A percentile compares a stretch with the other conserved stretches of the same genome.
phyloP scores from a whole-genome alignment of 1,139 yeast species.

The Candida tetrigidarum region DNA sequence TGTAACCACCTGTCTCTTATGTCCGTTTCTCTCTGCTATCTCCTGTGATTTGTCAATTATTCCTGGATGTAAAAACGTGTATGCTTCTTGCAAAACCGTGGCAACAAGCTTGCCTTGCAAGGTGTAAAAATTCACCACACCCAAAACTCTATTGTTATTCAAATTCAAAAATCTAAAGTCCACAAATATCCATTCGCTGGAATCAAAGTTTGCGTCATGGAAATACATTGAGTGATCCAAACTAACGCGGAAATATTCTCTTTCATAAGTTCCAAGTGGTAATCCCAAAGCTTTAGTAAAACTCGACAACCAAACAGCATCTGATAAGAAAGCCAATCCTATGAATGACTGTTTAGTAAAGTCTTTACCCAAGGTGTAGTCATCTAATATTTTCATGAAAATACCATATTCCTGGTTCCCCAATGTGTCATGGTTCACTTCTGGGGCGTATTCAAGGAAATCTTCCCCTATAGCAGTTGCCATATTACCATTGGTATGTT shows the following conservation, averaged over 20 bases:
- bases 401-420: slow-evolving; percentile 38
- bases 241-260: slow-evolving; percentile 40
- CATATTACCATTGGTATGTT: slow-evolving; percentile 38
- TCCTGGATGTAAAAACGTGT: slow-evolving; percentile 29
- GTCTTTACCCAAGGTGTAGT: slow-evolving; percentile 28
- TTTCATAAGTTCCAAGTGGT: slow-evolving; percentile 22
- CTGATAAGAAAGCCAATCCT: slow-evolving; percentile 21
- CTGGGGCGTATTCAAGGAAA: slow-evolving; percentile 23
- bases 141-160: slow-evolving; percentile 39
- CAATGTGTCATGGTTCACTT: slow-evolving; percentile 22
- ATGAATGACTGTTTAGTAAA: slow-evolving; percentile 21
- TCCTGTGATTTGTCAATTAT: slow-evolving; percentile 26
- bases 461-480: slow-evolving; percentile 38
- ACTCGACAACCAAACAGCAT: slow-evolving; percentile 31
- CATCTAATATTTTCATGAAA: slow-evolving; percentile 38
- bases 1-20: slow-evolving; percentile 1
- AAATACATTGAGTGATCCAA: slow-evolving; percentile 72
- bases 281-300: slow-evolving; percentile 31
- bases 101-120: slow-evolving; percentile 34
- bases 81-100: slow-evolving; percentile 42
- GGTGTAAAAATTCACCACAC: slow-evolving; percentile 32
- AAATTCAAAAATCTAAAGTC: slow-evolving; percentile 40
- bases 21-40: slow-evolving; percentile 7
- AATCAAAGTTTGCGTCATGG: slow-evolving; percentile 57
- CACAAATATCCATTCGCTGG: slow-evolving; percentile 53